These are phyloP conservation scores for Poa pratensis DNA, from an alignment of 176 grass and related monocot genomes.

Conservation along the genomic window DNA sequence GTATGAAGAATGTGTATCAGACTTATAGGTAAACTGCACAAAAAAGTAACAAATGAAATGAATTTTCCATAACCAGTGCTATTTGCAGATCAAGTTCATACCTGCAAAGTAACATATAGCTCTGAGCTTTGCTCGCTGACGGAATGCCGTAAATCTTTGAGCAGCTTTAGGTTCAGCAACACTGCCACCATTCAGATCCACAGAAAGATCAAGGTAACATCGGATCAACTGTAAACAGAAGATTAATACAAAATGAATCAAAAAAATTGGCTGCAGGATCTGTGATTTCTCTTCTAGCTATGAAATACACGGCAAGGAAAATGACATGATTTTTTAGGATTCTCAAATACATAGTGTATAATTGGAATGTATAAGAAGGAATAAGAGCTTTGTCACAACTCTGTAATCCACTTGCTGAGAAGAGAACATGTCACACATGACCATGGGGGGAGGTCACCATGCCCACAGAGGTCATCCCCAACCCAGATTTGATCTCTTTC, in stretches of 20 bases:
- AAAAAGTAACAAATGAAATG: no score
- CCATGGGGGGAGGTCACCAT: constrained; percentile 92
- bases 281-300: neutral
- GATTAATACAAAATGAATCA: no score
- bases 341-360: neutral
- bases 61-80: no score
- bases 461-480: constrained; percentile 91
- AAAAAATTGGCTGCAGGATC: no score
- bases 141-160: constrained; percentile 1
- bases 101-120: no score
- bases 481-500: constrained; percentile 99
- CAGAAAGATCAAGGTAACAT: constrained; percentile 41
- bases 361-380: neutral
- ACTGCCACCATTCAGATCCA: constrained; percentile 60
- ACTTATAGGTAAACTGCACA: no score
- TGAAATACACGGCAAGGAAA: neutral
- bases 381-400: constrained; percentile 90
- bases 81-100: no score
- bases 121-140: no score
- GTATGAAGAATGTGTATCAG: no score
- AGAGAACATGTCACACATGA: constrained; percentile 85
- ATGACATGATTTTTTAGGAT: neutral
- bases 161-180: constrained; percentile 49
- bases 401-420: constrained; percentile 91
- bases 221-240: no score